Evolutionary conservation across 257 asterid genomes (phyloP), one percentile per base, ranked within the genome.

Genomic region (Penstemon newberryi): DNA sequence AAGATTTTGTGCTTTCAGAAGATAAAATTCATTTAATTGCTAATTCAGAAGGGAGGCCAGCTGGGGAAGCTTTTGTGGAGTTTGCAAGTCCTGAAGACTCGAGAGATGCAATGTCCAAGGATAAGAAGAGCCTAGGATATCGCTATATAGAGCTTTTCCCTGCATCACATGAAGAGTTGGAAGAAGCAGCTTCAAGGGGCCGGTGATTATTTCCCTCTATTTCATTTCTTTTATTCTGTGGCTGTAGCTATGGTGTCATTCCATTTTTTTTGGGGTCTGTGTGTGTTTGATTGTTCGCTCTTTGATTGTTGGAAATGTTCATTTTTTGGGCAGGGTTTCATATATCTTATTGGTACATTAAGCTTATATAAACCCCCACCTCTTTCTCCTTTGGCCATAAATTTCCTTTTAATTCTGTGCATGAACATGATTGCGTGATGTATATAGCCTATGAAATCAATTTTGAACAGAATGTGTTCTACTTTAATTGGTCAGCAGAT

Each of bases 51-150:
- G 96, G 97, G 50, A 82, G 96, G 75, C 84, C 99, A 6, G 89
- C 96, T 39, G 97, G 99, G 67, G 99, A 93, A 86, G 97, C 97
- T 2, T 86, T 81, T 78, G 98, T 88, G 72, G 98, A 93, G 79
- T 93, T 93, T 82, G 86, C 81, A 25, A 86, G 81, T 77, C 75
- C 96, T 13, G 94, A 93, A 72, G 97, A 90, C 63, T 90, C 98
- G 8, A 85, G 66, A 74, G 87, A 85, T 79, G 97, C 97, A 36
- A 88, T 90, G 99, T 75, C 90, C 39, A 93, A 89, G 90, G 99
- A 93, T 74, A 84, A 96, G 84, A 87, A 76, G 96, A 90, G 86
- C 38, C 74, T 93, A 37, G 89, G 95, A 53, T 65, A 73, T 71
- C 95, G 97, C 47, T 93, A 93, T 73, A 82, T 90, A 49, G 99